Evolutionary conservation across 139 green algal genomes (phyloP).

Genomic region (Nannochloris sp.): DNA sequence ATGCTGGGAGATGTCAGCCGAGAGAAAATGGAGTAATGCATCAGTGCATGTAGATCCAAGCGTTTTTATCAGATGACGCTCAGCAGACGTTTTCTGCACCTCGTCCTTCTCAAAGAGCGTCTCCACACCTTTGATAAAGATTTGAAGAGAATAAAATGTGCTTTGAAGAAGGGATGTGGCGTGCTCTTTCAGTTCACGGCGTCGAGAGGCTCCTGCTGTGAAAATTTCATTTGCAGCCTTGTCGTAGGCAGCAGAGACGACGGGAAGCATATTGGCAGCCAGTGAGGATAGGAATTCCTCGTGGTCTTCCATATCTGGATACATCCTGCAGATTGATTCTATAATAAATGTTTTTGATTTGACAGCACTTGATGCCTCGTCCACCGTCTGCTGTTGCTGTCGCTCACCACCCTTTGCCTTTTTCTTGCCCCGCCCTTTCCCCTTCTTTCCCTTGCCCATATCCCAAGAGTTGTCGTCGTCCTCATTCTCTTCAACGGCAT

Average conservation of each 20-base stretch:
- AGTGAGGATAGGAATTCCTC: conserved; percentile 33
- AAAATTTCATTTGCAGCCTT: conserved; percentile 51
- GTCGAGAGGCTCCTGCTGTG: conserved; percentile 57
- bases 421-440: conserved; percentile 17
- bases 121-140: conserved; percentile 48
- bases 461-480: conserved; percentile 44
- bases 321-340: conserved; percentile 31
- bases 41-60: conserved; percentile 42
- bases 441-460: conserved; percentile 40
- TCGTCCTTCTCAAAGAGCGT: conserved; percentile 36
- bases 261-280: conserved; percentile 37
- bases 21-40: conserved; percentile 46
- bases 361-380: neutral
- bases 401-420: conserved; percentile 8
- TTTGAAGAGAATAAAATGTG: conserved; percentile 39
- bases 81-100: conserved; percentile 22
- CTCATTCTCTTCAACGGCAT: conserved; percentile 15
- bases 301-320: conserved; percentile 39
- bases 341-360: conserved; percentile 14
- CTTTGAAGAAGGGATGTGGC: conserved; percentile 18
- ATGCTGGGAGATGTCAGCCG: conserved; percentile 2
- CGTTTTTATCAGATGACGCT: conserved; percentile 57
- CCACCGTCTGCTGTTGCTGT: conserved; percentile 10
- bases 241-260: conserved; percentile 52
- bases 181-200: conserved; percentile 43